Evolutionary conservation across 1,284 basidiomycete genomes (phyloP), one percentile per base, ranked within the genome.

Genomic region (Cerioporus squamosus): DNA sequence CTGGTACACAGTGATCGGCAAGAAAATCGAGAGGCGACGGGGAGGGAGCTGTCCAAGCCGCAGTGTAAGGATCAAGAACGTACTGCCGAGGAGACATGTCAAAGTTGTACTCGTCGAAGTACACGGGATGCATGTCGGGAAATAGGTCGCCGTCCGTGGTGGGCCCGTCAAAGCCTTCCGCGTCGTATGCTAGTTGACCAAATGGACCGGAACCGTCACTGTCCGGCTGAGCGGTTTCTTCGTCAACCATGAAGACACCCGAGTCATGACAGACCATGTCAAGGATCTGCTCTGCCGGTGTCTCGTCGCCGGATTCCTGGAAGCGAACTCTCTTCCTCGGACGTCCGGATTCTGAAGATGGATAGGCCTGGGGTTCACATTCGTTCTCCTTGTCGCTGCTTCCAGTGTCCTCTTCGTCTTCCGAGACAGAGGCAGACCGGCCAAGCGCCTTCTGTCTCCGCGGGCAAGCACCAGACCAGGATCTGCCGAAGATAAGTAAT

Each of bases 81-180:
- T 36, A 36, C 10, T 36, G 33, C 33, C 33, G 33, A 14, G 18
- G 36, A n/a, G 39, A 29, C 15, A 44, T 36, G 26, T 49, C 31
- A 53, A 51, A 23, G 31, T 39, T 18, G 26, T 53, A 64, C n/a
- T 58, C 54, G 39, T 54, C 24, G 38, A 51, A 55, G 43, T 70
- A 62, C 6, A 70, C 43, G n/a, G 64, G 65, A 36, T 71, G 63
- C 31, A 72, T 55, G 55, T 72, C 71, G 20, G 56, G 55, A 38
- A 71, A 66, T 1, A 69, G 46, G 38, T 71, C 58, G 38, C 66
- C 65, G 48, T 71, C 67, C 7, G 49, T 59, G 9, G 24, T 36
- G 3, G 60, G 61, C 5, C 69, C 69, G 18, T 69, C 66, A 51
- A 68, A 71, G 2, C 67, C 71, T 60, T 70, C 60, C 20, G 69